Conservation (phyloP, 495 filamentous ascomycete genomes). For the Hypomontagnella monticulosa region DNA sequence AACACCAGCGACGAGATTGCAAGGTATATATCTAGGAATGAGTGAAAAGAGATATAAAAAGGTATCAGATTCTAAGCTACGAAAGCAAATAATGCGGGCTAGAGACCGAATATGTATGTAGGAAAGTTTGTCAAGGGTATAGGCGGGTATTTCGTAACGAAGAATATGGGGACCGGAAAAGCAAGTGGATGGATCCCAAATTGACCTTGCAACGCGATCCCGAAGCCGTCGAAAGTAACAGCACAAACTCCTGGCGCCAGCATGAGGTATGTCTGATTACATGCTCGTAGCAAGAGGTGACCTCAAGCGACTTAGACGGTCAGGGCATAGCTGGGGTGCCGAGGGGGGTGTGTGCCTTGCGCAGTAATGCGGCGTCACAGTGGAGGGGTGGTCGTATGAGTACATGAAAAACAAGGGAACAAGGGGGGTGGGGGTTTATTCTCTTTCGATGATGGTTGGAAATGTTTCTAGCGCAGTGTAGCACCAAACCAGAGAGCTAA, state of each 20-base stretch:
- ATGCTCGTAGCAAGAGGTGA: conserved; percentile 44
- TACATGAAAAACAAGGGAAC: neutral
- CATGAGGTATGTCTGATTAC: conserved; percentile 49
- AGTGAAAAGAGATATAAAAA: conserved; percentile 23
- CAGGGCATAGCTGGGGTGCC: conserved; percentile 29
- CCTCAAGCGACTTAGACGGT: conserved; percentile 46
- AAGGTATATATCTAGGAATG: conserved; percentile 24
- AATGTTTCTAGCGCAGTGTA: conserved; percentile 20
- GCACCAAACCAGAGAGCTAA: conserved; percentile 26
- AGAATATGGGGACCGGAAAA: conserved; percentile 41
- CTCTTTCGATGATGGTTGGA: conserved; percentile 27
- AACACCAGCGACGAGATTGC: neutral
- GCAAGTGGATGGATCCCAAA: conserved; percentile 42
- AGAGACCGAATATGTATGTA: conserved; percentile 41
- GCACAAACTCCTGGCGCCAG: conserved; percentile 46
- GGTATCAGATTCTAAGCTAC: conserved; percentile 25
- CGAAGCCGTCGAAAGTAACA: conserved; percentile 43
- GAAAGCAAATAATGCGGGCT: conserved; percentile 35
- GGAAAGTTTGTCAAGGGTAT: conserved; percentile 39
- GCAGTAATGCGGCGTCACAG: conserved; percentile 39
- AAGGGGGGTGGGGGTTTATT: conserved; percentile 23
- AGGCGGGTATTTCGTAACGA: conserved; percentile 44
- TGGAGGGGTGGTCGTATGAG: conserved; percentile 30
- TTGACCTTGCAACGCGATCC: conserved; percentile 45
- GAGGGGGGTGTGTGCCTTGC: conserved; percentile 26